Percentiles rank a stretch among this genome's conserved stretches.
Conservation (phyloP, 345 rosid genomes). For the Cardamine chenopodiifolia region DNA sequence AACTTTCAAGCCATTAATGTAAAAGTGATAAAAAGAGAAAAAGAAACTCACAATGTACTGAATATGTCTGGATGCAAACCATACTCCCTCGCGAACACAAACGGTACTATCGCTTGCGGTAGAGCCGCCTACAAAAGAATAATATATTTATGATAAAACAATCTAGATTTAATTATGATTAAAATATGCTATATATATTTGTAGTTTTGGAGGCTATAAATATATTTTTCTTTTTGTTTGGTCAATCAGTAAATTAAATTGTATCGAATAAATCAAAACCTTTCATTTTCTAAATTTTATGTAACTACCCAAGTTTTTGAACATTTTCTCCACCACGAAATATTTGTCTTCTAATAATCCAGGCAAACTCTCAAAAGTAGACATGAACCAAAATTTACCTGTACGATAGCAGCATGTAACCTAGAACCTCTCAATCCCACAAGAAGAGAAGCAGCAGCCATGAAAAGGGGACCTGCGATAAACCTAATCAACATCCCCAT, state of each 20-base stretch:
- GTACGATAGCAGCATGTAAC: constrained; percentile 76
- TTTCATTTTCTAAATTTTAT: neutral
- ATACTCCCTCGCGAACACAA: constrained; percentile 79
- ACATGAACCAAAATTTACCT: constrained; percentile 45
- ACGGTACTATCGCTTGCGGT: constrained; percentile 82
- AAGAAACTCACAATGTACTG: constrained; percentile 65
- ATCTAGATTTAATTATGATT: neutral
- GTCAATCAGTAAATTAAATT: neutral
- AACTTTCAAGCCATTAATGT: neutral
- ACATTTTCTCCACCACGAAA: neutral
- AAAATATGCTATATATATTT: neutral
- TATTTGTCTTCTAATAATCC: neutral
- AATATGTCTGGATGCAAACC: constrained; percentile 71
- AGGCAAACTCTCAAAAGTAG: neutral
- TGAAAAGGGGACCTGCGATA: constrained; percentile 60
- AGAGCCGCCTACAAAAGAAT: constrained; percentile 63
- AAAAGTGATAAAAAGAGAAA: neutral
- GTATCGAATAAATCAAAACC: neutral
- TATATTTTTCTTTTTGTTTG: neutral
- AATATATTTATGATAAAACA: neutral
- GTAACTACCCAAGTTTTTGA: neutral
- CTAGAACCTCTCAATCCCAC: constrained; percentile 55
- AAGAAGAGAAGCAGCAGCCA: constrained; percentile 56
- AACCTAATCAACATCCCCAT: constrained; percentile 70
- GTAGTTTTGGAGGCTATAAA: neutral